phyloP scores from a whole-genome alignment of 352 stramenopile genomes.

The Globisporangium orthogonon region DNA sequence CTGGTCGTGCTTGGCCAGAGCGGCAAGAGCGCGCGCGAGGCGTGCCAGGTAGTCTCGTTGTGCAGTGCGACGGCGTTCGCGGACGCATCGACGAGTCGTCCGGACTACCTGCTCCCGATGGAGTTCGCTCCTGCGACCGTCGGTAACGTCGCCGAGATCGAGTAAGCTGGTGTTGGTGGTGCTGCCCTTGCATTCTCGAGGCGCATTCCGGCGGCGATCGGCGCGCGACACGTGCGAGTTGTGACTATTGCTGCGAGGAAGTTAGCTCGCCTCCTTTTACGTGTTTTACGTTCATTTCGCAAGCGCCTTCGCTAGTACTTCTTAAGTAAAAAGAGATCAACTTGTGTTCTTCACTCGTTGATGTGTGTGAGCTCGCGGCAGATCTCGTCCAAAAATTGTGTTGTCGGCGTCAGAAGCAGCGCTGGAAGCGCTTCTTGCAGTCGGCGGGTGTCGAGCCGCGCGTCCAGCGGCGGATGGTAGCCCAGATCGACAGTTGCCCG shows the following conservation, averaged over 20 bases:
- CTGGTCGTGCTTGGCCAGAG: conserved; percentile 45
- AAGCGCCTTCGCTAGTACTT: neutral
- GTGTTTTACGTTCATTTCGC: neutral
- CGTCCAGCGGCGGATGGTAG: conserved; percentile 40
- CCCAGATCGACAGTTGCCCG: conserved; percentile 34
- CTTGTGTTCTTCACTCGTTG: neutral
- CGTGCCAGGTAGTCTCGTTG: conserved; percentile 48
- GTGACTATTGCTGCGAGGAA: neutral
- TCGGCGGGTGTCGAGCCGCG: conserved; percentile 24
- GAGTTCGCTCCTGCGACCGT: conserved; percentile 22
- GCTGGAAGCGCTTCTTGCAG: conserved; percentile 22
- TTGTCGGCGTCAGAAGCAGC: conserved; percentile 12
- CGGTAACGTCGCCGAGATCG: conserved; percentile 36
- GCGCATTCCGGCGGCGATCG: neutral
- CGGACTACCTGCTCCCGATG: conserved; percentile 8
- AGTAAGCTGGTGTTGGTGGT: conserved; percentile 18
- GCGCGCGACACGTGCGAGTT: neutral
- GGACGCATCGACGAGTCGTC: conserved; percentile 17
- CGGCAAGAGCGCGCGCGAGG: conserved; percentile 54
- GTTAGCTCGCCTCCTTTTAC: neutral
- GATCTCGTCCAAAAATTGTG: conserved; percentile 18
- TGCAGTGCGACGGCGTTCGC: conserved; percentile 38
- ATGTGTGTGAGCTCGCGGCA: conserved; percentile 7
- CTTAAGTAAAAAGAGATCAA: neutral
- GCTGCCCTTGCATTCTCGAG: neutral